Percentiles rank a stretch among this genome's conserved stretches.
These are phyloP conservation scores for Gelatoporia subvermispora DNA, from an alignment of 768 basidiomycete genomes.

Conservation along the genomic window DNA sequence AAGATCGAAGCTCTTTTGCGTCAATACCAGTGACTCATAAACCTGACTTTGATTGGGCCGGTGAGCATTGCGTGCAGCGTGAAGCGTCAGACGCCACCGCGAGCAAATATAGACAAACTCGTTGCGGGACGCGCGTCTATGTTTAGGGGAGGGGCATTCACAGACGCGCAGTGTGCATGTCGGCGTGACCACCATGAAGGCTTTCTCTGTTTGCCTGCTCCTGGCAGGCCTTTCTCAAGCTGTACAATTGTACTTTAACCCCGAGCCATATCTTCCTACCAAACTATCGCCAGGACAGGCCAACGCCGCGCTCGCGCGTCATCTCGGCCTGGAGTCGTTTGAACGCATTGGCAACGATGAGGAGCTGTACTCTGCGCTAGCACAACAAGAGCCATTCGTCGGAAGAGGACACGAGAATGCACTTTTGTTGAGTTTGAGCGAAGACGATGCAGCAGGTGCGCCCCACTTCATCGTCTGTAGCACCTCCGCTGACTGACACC, in stretches of 20 bases:
- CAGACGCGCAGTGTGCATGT: not conserved
- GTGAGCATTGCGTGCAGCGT: too few relatives aligned
- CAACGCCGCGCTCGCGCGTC: constrained; percentile 56
- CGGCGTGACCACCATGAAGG: constrained; percentile 11
- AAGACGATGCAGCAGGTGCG: constrained; percentile 52
- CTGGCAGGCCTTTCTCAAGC: constrained; percentile 40
- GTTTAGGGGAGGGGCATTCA: not conserved
- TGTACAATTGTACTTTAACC: constrained; percentile 56
- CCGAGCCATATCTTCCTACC: constrained; percentile 34
- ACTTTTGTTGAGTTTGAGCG: constrained; percentile 53
- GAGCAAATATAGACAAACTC: too few relatives aligned
- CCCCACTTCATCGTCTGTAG: not conserved
- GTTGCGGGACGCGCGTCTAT: too few relatives aligned
- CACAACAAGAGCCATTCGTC: constrained; percentile 40
- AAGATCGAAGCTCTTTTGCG: too few relatives aligned
- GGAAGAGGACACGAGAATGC: constrained; percentile 48
- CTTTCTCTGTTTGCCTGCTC: constrained; percentile 21
- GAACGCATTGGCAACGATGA: constrained; percentile 42
- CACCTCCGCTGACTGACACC: too few relatives aligned
- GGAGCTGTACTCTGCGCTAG: constrained; percentile 16
- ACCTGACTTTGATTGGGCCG: too few relatives aligned
- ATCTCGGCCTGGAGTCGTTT: constrained; percentile 67
- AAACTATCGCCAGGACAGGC: constrained; percentile 48
- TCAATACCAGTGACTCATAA: too few relatives aligned
- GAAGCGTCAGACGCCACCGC: too few relatives aligned